Conservation (phyloP, 306 rosid species). For the Oemleria cerasiformis region DNA sequence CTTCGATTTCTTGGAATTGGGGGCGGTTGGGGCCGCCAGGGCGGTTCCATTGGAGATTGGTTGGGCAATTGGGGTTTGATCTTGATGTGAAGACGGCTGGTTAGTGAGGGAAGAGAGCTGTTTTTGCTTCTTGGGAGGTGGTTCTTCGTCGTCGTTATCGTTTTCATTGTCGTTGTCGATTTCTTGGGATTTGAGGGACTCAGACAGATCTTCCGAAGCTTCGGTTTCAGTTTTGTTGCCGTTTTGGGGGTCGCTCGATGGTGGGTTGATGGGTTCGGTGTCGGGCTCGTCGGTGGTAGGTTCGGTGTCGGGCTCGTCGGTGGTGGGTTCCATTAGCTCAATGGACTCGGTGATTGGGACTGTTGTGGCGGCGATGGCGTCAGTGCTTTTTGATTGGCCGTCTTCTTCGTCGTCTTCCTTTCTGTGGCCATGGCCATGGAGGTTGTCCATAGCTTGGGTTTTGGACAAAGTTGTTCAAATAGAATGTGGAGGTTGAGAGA, state of each 20-base stretch:
- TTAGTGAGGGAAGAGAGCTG: slow-evolving; percentile 64
- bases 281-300: slow-evolving; percentile 37
- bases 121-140: slow-evolving; percentile 80
- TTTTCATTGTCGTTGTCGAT: slow-evolving; percentile 50
- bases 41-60: slow-evolving; percentile 24
- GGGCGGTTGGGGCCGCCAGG: slow-evolving; percentile 20
- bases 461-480: too few relatives aligned
- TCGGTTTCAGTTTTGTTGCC: slow-evolving; percentile 55
- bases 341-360: slow-evolving; percentile 22
- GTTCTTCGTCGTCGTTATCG: slow-evolving; percentile 70
- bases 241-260: slow-evolving; percentile 37
- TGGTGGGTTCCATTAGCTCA: slow-evolving; percentile 27
- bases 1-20: slow-evolving; percentile 74
- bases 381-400: slow-evolving; percentile 25
- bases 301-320: slow-evolving; percentile 31
- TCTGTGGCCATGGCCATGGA: slow-evolving; percentile 60
- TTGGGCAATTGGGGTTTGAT: slow-evolving; percentile 28
- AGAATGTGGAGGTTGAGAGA: too few relatives aligned
- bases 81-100: slow-evolving; percentile 28
- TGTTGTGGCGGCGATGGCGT: slow-evolving; percentile 3
- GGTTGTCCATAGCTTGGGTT: slow-evolving; percentile 51
- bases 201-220: slow-evolving; percentile 68
- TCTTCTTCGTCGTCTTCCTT: slow-evolving; percentile 84
- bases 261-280: slow-evolving; percentile 33
- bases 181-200: slow-evolving; percentile 44